Evolutionary conservation across 2,329 filamentous ascomycete species (phyloP).

Genomic region (Ophiocordyceps camponoti-rufipedis): DNA sequence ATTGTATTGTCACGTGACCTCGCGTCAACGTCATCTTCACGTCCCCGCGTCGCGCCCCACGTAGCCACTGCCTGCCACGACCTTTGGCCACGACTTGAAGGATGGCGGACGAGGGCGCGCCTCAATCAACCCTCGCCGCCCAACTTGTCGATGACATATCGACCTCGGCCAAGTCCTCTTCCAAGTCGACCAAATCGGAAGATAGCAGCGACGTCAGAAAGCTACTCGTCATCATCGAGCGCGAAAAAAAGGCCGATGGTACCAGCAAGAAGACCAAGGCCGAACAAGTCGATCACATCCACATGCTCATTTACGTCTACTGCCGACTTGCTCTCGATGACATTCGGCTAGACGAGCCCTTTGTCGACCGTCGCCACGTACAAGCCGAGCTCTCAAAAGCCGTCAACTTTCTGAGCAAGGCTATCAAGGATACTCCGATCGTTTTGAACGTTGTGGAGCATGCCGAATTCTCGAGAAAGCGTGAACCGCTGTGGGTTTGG

Average conservation of each 20-base stretch:
- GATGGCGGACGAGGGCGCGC: no score
- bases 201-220: slow-evolving; percentile 59
- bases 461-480: slow-evolving; percentile 29
- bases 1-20: no score
- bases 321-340: slow-evolving; percentile 60
- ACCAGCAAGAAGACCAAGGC: slow-evolving; percentile 39
- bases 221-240: slow-evolving; percentile 40
- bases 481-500: slow-evolving; percentile 48
- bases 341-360: slow-evolving; percentile 49
- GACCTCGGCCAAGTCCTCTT: slow-evolving; percentile 39
- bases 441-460: slow-evolving; percentile 35
- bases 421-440: slow-evolving; percentile 55
- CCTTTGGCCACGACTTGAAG: no score
- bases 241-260: slow-evolving; percentile 34
- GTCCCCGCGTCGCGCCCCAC: no score
- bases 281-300: slow-evolving; percentile 58
- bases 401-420: slow-evolving; percentile 57
- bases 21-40: no score
- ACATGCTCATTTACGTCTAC: slow-evolving; percentile 73
- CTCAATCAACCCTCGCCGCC: no score
- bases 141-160: slow-evolving; percentile 65
- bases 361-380: slow-evolving; percentile 36
- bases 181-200: slow-evolving; percentile 40
- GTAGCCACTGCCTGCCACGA: no score
- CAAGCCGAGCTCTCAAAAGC: slow-evolving; percentile 49